These are phyloP conservation scores for Parascedosporium putredinis DNA, from an alignment of 2,329 filamentous ascomycete genomes.

Conservation along the genomic window DNA sequence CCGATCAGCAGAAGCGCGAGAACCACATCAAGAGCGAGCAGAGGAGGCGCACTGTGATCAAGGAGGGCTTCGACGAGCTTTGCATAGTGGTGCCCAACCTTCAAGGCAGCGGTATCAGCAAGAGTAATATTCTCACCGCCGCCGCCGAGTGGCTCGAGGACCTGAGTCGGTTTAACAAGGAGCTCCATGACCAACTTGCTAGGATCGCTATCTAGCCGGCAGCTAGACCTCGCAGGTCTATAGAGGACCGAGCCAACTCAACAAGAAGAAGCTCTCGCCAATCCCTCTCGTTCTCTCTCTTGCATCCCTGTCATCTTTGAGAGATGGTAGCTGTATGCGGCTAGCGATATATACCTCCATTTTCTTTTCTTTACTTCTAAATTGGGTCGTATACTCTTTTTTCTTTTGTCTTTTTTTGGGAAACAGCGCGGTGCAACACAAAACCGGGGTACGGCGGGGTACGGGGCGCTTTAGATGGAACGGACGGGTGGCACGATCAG, in stretches of 20 bases:
- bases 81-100: constrained; percentile 66
- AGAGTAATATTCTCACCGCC: constrained; percentile 68
- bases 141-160: constrained; percentile 71
- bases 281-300: no score
- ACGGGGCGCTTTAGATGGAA: not conserved
- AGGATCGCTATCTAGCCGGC: constrained; percentile 18
- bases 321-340: no score
- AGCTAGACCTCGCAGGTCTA: not conserved
- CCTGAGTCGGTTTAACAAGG: constrained; percentile 57
- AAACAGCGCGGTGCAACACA: not conserved
- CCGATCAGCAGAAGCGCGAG: constrained; percentile 69
- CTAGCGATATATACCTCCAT: no score
- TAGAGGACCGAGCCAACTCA: no score
- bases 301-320: not conserved
- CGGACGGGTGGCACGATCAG: no score
- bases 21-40: constrained; percentile 86
- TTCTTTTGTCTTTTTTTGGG: not conserved
- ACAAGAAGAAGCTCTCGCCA: no score
- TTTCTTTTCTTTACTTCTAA: not conserved
- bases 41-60: constrained; percentile 72
- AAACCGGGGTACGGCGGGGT: no score
- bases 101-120: constrained; percentile 66
- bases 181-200: constrained; percentile 43
- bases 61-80: constrained; percentile 74
- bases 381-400: not conserved